phyloP scores from a whole-genome alignment of 2,329 filamentous ascomycete species.

The Dothistroma pini region DNA sequence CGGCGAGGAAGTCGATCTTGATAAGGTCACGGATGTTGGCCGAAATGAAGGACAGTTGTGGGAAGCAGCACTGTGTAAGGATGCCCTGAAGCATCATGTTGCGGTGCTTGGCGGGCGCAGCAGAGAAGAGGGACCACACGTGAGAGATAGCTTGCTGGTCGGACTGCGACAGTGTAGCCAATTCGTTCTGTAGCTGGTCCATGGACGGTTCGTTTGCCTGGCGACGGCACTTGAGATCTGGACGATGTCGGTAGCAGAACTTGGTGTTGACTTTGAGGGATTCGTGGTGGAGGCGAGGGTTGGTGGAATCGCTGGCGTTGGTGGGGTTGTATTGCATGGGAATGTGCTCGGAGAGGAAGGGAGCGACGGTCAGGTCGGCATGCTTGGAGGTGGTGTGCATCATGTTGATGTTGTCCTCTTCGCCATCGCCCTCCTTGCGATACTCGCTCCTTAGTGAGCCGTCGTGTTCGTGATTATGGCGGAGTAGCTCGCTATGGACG shows the following conservation, averaged over 20 bases:
- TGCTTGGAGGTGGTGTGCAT: conserved; percentile 53
- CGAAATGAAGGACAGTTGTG: conserved; percentile 89
- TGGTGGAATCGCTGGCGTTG: conserved; percentile 42
- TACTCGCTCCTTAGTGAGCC: conserved; percentile 26
- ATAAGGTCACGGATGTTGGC: conserved; percentile 89
- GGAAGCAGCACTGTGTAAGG: conserved; percentile 94
- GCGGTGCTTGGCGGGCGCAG: conserved; percentile 86
- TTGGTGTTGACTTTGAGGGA: conserved; percentile 65
- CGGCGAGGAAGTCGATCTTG: conserved; percentile 92
- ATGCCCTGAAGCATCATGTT: conserved; percentile 97
- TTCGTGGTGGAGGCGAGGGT: conserved; percentile 25
- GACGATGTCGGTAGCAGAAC: conserved; percentile 92
- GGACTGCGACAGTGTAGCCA: conserved; percentile 73
- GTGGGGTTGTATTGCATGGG: conserved; percentile 82
- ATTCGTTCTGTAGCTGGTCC: conserved; percentile 85
- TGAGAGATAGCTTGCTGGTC: conserved; percentile 96
- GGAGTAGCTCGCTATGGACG: conserved; percentile 29
- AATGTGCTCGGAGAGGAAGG: conserved; percentile 88
- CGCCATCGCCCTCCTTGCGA: conserved; percentile 20
- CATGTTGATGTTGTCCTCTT: conserved; percentile 38
- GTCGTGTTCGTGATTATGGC: conserved; percentile 36
- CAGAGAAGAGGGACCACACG: conserved; percentile 97
- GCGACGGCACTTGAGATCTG: conserved; percentile 87
- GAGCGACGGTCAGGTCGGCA: conserved; percentile 73
- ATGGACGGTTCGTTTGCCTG: conserved; percentile 95